Conservation (phyloP, 306 rosid genomes). For the Quercus ilex region DNA sequence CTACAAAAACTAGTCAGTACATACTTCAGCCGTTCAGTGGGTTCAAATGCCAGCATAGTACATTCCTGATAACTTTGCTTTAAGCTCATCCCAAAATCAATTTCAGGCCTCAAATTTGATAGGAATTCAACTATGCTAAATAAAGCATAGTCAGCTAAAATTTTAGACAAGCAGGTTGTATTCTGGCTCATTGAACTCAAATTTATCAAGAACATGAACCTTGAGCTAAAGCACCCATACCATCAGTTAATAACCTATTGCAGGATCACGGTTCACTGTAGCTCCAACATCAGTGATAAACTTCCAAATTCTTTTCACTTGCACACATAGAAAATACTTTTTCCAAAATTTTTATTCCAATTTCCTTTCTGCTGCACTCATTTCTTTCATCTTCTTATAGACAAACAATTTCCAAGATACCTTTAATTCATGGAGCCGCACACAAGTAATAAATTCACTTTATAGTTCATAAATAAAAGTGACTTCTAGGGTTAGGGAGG, state of each 20-base stretch:
- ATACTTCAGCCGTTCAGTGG: too few species aligned
- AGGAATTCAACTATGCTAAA: neutral
- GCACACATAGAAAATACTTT: conserved; percentile 81
- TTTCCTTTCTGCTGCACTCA: conserved; percentile 65
- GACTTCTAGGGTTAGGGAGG: neutral
- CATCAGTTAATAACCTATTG: conserved; percentile 89
- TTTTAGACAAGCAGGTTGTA: neutral
- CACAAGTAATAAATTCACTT: conserved; percentile 35
- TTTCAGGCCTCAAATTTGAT: neutral
- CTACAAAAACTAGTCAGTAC: too few species aligned
- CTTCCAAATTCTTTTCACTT: conserved; percentile 94
- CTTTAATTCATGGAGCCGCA: conserved; percentile 94
- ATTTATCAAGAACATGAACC: neutral
- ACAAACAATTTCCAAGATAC: conserved; percentile 86
- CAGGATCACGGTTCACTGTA: conserved; percentile 80
- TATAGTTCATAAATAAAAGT: conserved; percentile 11
- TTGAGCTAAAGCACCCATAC: conserved; percentile 28
- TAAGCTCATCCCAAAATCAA: neutral
- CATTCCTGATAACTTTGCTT: too few species aligned
- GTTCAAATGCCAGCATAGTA: too few species aligned
- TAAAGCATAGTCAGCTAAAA: neutral
- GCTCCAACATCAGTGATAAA: conserved; percentile 89
- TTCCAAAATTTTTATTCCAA: conserved; percentile 43
- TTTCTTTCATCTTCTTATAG: conserved; percentile 95
- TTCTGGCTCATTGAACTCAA: neutral